phyloP scores from a whole-genome alignment of 1,284 basidiomycete species.

The Ceratobasidium sp. region DNA sequence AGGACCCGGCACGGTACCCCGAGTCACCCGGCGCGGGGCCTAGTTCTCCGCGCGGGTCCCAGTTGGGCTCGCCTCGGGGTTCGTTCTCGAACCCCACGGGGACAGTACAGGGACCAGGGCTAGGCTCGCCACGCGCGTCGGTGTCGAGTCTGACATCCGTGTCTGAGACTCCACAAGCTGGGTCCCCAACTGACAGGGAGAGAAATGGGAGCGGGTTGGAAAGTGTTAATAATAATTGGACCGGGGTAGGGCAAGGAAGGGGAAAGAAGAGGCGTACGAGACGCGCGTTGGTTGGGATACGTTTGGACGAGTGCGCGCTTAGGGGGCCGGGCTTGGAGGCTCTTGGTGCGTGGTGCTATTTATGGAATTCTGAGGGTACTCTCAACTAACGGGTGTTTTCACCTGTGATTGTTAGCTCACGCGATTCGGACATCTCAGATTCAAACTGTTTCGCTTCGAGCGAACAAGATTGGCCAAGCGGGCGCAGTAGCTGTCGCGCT shows the following conservation, averaged over 20 bases:
- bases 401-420: conserved; percentile 64
- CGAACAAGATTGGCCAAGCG: conserved; percentile 83
- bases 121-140: conserved; percentile 26
- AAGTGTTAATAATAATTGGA: not conserved
- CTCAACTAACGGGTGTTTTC: not conserved
- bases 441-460: conserved; percentile 85
- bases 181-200: conserved; percentile 16
- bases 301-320: conserved; percentile 84
- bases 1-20: conserved; percentile 38
- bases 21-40: conserved; percentile 40
- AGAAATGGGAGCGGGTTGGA: not conserved
- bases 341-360: conserved; percentile 66
- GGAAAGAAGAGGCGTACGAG: conserved; percentile 51
- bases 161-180: conserved; percentile 18
- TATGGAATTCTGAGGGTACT: not conserved
- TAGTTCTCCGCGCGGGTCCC: conserved; percentile 33
- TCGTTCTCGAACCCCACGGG: conserved; percentile 18
- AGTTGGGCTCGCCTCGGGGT: conserved; percentile 14
- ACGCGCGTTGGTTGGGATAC: conserved; percentile 75
- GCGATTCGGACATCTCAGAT: conserved; percentile 83
- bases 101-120: not conserved
- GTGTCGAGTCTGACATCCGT: conserved; percentile 16
- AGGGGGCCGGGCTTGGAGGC: conserved; percentile 77
- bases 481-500: conserved; percentile 92
- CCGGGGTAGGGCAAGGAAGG: not conserved